Conservation (phyloP, 768 basidiomycete genomes). For the Auriscalpium vulgare region DNA sequence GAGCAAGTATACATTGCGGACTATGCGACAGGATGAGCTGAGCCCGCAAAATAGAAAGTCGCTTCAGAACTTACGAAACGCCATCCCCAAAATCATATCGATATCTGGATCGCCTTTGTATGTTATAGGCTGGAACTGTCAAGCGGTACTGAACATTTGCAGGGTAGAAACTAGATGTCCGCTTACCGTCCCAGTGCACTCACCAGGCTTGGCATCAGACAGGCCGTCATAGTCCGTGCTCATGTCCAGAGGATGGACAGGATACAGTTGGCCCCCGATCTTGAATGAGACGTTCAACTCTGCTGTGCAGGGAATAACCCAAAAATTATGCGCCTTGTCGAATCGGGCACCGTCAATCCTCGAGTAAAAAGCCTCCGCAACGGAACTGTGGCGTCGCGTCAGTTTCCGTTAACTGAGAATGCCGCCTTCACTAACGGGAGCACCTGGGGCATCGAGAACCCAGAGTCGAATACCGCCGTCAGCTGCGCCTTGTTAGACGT, state of each 20-base stretch:
- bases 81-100: conserved; percentile 68
- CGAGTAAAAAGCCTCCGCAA: conserved; percentile 56
- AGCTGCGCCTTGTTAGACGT: conserved; percentile 40
- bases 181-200: conserved; percentile 24
- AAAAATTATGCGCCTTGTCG: conserved; percentile 35
- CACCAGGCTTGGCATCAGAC: conserved; percentile 24
- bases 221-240: conserved; percentile 11
- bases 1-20: conserved; percentile 56
- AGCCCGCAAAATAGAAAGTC: not conserved
- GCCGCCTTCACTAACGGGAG: conserved; percentile 28
- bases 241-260: conserved; percentile 61
- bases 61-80: conserved; percentile 40
- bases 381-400: conserved; percentile 23
- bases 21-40: conserved; percentile 23
- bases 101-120: conserved; percentile 42
- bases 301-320: conserved; percentile 54
- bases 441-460: conserved; percentile 60
- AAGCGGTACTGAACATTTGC: not conserved
- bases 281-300: conserved; percentile 59
- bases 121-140: conserved; percentile 59
- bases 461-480: conserved; percentile 60
- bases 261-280: conserved; percentile 47
- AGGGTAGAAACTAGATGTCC: conserved; percentile 15
- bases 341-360: conserved; percentile 45
- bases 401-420: too few species aligned